Percentiles rank a stretch among this genome's conserved stretches.
These are phyloP conservation scores for Podospora fimiseda DNA, from an alignment of 495 filamentous ascomycete genomes.

Conservation along the genomic window DNA sequence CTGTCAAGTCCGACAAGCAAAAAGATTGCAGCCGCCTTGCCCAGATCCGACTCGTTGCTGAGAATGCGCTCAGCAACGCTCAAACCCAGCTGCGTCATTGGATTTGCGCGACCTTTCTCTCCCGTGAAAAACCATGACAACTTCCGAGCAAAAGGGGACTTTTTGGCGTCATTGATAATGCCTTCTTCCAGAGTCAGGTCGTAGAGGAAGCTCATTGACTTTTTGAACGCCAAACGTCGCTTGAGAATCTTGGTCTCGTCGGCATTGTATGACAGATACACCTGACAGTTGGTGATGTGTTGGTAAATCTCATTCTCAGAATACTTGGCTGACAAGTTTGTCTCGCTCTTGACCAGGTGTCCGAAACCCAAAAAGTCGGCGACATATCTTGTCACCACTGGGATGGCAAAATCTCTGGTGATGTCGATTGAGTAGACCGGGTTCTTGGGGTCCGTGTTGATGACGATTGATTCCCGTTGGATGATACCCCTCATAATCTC, in stretches of 20 bases:
- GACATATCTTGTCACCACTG: slow-evolving; percentile 12
- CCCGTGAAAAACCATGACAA: no score
- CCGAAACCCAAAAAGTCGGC: slow-evolving; percentile 19
- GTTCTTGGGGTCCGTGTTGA: no score
- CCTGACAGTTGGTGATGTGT: slow-evolving; percentile 19
- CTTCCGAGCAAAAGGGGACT: neutral
- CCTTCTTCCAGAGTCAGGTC: neutral
- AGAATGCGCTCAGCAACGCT: neutral
- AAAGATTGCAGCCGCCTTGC: slow-evolving; percentile 9
- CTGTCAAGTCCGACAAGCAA: slow-evolving; percentile 13
- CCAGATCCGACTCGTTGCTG: neutral
- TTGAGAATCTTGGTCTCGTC: slow-evolving; percentile 14
- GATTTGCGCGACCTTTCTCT: no score
- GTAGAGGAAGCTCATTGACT: neutral
- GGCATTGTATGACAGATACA: slow-evolving; percentile 16
- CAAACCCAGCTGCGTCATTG: no score
- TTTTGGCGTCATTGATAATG: neutral
- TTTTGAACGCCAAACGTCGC: slow-evolving; percentile 12
- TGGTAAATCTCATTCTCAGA: slow-evolving; percentile 18
- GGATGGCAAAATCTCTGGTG: slow-evolving; percentile 17
- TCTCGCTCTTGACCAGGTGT: slow-evolving; percentile 2
- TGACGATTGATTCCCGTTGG: neutral
- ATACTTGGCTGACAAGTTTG: slow-evolving; percentile 1
- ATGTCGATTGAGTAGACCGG: slow-evolving; percentile 1
- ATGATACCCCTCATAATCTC: neutral